phyloP scores from a whole-genome alignment of 2,329 filamentous ascomycete genomes.

The Myrmaecium sp. region DNA sequence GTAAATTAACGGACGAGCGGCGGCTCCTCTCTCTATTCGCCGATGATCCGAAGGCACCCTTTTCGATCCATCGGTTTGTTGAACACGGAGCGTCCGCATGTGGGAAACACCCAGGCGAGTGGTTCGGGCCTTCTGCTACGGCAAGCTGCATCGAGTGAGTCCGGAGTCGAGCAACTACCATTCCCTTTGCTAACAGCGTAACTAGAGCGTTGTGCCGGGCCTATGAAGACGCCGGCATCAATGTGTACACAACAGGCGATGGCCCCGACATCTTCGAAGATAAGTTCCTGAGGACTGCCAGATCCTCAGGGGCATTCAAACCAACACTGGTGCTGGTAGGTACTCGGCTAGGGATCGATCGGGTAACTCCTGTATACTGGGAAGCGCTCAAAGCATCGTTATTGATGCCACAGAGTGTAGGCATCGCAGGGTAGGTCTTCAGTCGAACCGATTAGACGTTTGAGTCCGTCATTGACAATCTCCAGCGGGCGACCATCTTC shows the following conservation, averaged over 20 bases:
- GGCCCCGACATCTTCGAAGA: conserved; percentile 89
- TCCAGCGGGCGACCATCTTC: conserved; percentile 75
- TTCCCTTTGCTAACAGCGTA: conserved; percentile 5
- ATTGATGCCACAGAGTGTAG: conserved; percentile 82
- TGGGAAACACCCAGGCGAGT: conserved; percentile 89
- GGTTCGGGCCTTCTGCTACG: conserved; percentile 97
- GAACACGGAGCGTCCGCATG: conserved; percentile 71
- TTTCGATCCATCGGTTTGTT: conserved; percentile 92
- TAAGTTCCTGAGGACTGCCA: conserved; percentile 62
- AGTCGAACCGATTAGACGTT: neutral
- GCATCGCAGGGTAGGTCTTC: conserved; percentile 70
- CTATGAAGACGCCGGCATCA: conserved; percentile 43
- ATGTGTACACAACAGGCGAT: conserved; percentile 80
- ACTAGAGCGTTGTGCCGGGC: conserved; percentile 56
- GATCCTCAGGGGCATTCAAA: conserved; percentile 47
- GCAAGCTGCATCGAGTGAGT: conserved; percentile 83
- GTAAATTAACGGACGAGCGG: conserved; percentile 42
- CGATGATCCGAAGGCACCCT: conserved; percentile 70
- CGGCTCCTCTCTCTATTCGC: conserved; percentile 67
- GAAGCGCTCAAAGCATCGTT: conserved; percentile 74
- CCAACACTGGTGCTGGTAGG: conserved; percentile 82
- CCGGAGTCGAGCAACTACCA: neutral
- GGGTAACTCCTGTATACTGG: conserved; percentile 89
- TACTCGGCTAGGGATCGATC: conserved; percentile 80
- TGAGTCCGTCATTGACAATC: conserved; percentile 4